These are phyloP conservation scores for Chlorencoelia australis DNA, from an alignment of 2,329 filamentous ascomycete genomes.

Conservation along the genomic window DNA sequence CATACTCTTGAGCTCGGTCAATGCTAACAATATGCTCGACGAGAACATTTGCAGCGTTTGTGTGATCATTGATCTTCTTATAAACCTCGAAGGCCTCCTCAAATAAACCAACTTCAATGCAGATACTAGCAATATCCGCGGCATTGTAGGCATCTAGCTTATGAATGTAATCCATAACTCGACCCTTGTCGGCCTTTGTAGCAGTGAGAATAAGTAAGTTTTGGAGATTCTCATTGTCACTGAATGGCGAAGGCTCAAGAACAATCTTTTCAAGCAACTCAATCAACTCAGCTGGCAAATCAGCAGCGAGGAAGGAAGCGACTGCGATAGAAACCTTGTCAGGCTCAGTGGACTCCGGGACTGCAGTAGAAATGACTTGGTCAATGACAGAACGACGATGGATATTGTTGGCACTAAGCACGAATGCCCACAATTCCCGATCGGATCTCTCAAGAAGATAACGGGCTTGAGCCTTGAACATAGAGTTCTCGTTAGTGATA, in stretches of 20 bases:
- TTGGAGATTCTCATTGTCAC: constrained; percentile 92
- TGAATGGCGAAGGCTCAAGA: constrained; percentile 97
- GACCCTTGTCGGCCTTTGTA: constrained; percentile 89
- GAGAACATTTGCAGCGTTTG: constrained; percentile 78
- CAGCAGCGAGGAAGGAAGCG: constrained; percentile 80
- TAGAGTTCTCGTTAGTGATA: constrained; percentile 98
- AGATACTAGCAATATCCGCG: constrained; percentile 85
- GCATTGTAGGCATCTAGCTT: constrained; percentile 81
- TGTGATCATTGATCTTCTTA: constrained; percentile 92
- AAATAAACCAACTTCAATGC: constrained; percentile 86
- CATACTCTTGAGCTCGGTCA: constrained; percentile 90
- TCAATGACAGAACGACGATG: constrained; percentile 90
- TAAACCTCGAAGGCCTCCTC: constrained; percentile 98
- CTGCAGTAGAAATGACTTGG: constrained; percentile 90
- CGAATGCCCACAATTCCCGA: constrained; percentile 85
- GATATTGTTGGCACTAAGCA: constrained; percentile 90
- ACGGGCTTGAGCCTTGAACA: constrained; percentile 96
- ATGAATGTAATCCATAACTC: constrained; percentile 94
- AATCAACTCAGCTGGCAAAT: constrained; percentile 88
- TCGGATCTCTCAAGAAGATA: constrained; percentile 90
- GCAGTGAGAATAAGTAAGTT: constrained; percentile 95
- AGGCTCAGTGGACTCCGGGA: constrained; percentile 85
- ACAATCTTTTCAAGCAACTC: constrained; percentile 99
- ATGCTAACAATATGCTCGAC: constrained; percentile 97
- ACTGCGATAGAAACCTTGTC: constrained; percentile 93